phyloP scores from a whole-genome alignment of 2,329 filamentous ascomycete species.

The Elsinoe australis region DNA sequence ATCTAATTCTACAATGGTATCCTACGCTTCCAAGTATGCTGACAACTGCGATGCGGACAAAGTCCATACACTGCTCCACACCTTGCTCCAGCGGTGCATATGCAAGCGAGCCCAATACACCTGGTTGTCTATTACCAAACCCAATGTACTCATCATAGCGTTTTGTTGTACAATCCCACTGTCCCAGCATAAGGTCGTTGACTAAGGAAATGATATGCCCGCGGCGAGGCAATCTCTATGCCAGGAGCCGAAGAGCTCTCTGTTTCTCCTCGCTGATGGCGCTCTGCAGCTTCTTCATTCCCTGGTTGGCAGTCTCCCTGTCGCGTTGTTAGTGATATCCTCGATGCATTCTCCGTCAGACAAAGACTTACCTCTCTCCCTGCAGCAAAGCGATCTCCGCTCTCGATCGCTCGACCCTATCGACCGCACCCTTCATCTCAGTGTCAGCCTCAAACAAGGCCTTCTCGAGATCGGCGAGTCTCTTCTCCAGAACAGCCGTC shows the following conservation, averaged over 20 bases:
- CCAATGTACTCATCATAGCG: background rate
- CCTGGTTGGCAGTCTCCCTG: conserved; percentile 18
- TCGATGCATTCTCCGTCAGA: background rate
- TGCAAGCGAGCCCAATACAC: too few species aligned
- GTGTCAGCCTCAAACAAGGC: conserved; percentile 66
- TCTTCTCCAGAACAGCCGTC: conserved; percentile 66
- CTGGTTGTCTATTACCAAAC: conserved; percentile 4
- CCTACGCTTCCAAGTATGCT: background rate
- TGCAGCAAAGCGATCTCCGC: conserved; percentile 76
- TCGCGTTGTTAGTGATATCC: background rate
- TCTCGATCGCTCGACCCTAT: conserved; percentile 73
- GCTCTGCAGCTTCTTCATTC: conserved; percentile 19
- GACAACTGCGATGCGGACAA: conserved; percentile 5
- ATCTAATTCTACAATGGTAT: conserved; percentile 16
- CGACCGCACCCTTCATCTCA: conserved; percentile 78
- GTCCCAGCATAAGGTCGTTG: conserved; percentile 2
- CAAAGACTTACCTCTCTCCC: conserved; percentile 58
- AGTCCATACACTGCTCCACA: background rate
- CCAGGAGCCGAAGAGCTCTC: conserved; percentile 18
- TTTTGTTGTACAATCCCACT: conserved; percentile 5
- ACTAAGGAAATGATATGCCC: background rate
- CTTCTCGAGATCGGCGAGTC: conserved; percentile 77
- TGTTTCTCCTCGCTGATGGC: conserved; percentile 20
- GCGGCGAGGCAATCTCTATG: too few species aligned
- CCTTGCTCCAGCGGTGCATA: too few species aligned